Percentiles rank a stretch among this genome's conserved stretches.
These are phyloP conservation scores for Ambrosia hybrid DNA, from an alignment of 140 eudicot genomes.

Conservation along the genomic window DNA sequence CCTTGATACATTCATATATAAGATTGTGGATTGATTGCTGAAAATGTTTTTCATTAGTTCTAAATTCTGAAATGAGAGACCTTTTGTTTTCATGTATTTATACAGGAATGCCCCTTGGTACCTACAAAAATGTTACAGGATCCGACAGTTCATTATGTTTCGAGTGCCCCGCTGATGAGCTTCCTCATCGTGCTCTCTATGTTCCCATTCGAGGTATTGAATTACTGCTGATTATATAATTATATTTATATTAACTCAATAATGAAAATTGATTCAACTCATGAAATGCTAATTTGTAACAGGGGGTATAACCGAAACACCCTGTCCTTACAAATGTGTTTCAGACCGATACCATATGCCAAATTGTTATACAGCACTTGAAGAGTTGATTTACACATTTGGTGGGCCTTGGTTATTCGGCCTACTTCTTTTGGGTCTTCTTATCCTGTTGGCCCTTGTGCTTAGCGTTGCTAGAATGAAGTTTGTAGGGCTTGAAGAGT, in stretches of 20 bases:
- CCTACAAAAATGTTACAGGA: constrained; percentile 85
- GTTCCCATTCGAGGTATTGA: constrained; percentile 69
- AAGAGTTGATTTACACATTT: constrained; percentile 86
- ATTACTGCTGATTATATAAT: constrained; percentile 24
- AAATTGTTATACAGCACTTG: constrained; percentile 87
- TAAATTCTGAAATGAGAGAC: constrained; percentile 8
- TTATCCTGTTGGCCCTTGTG: constrained; percentile 74
- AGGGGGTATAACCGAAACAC: constrained; percentile 87
- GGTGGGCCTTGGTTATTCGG: constrained; percentile 97
- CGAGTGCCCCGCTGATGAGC: constrained; percentile 72
- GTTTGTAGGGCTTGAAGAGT: constrained; percentile 82
- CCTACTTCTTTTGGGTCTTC: constrained; percentile 78
- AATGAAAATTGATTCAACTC: neutral
- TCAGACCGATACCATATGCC: constrained; percentile 94
- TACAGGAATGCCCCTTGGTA: constrained; percentile 90
- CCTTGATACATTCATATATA: constrained; percentile 6
- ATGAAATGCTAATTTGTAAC: constrained; percentile 26
- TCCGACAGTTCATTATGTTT: constrained; percentile 74
- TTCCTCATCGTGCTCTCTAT: constrained; percentile 81
- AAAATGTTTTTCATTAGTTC: neutral
- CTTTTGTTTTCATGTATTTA: neutral
- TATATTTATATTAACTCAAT: neutral
- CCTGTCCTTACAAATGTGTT: constrained; percentile 86
- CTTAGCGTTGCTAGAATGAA: constrained; percentile 96
- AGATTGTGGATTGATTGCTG: constrained; percentile 5